These are phyloP conservation scores for Ogataea minuta DNA, from an alignment of 805 yeast genomes.

Conservation along the genomic window DNA sequence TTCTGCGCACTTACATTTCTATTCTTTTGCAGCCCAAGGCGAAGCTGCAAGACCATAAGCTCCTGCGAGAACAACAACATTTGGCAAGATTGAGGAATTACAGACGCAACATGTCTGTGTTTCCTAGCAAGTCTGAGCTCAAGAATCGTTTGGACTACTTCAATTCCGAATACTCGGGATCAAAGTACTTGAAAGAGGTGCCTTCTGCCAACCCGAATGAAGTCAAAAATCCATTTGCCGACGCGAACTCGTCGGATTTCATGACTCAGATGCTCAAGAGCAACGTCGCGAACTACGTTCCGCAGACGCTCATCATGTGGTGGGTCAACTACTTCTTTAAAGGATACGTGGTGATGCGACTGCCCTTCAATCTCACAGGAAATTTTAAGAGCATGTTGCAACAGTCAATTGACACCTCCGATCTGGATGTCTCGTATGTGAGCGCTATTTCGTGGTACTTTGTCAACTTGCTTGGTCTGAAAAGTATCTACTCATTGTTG, in stretches of 20 bases:
- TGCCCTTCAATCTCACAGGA: slow-evolving; percentile 89
- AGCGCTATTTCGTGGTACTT: slow-evolving; percentile 95
- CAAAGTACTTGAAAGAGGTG: slow-evolving; percentile 53
- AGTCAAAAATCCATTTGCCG: slow-evolving; percentile 62
- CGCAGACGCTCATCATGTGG: slow-evolving; percentile 92
- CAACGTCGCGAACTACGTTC: slow-evolving; percentile 78
- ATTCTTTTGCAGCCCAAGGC: slow-evolving; percentile 57
- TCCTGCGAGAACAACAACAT: slow-evolving; percentile 62
- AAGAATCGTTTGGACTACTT: slow-evolving; percentile 40
- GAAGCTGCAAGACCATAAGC: slow-evolving; percentile 49
- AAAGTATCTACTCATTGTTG: slow-evolving; percentile 71
- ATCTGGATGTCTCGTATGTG: slow-evolving; percentile 88
- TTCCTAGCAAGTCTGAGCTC: slow-evolving; percentile 42
- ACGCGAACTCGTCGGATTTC: slow-evolving; percentile 68
- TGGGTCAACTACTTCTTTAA: slow-evolving; percentile 95
- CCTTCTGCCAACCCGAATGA: slow-evolving; percentile 36
- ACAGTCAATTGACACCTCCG: slow-evolving; percentile 77
- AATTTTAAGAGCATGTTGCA: slow-evolving; percentile 93
- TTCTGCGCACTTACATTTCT: slow-evolving; percentile 69
- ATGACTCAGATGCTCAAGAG: slow-evolving; percentile 76
- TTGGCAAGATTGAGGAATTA: slow-evolving; percentile 59
- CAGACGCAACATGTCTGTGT: slow-evolving; percentile 45
- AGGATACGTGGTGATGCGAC: slow-evolving; percentile 80
- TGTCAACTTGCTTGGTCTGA: slow-evolving; percentile 79
- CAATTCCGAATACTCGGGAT: slow-evolving; percentile 38